A percentile compares a stretch with the other conserved stretches of the same genome.
phyloP scores from a whole-genome alignment of 768 basidiomycete species.

The Termitomyces sp. region DNA sequence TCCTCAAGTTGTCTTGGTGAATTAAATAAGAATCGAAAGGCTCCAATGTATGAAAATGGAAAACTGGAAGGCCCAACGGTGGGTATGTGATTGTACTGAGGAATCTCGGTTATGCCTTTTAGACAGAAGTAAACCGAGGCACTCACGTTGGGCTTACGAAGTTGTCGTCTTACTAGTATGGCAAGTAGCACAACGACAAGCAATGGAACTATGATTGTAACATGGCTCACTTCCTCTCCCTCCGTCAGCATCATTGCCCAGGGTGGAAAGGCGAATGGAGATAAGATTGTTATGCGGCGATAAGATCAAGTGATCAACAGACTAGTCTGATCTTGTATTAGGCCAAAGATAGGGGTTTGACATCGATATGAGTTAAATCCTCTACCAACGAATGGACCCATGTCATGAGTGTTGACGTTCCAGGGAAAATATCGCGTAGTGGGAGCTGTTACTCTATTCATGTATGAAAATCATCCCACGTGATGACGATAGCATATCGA shows the following conservation, averaged over 20 bases:
- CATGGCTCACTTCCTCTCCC: conserved; percentile 7
- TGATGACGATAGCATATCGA: conserved; percentile 6
- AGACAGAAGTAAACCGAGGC: neutral
- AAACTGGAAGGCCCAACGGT: conserved; percentile 13
- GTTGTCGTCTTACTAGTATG: neutral
- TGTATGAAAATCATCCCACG: conserved; percentile 5
- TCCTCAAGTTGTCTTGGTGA: neutral
- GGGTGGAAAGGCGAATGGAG: neutral
- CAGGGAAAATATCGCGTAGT: neutral
- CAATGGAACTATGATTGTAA: neutral
- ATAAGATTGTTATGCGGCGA: neutral
- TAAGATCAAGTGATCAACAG: conserved; percentile 5
- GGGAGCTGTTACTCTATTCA: neutral
- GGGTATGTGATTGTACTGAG: conserved; percentile 22
- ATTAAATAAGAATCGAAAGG: conserved; percentile 13
- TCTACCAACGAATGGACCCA: neutral
- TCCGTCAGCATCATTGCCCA: neutral
- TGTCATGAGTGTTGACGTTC: neutral
- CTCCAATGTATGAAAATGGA: conserved; percentile 18
- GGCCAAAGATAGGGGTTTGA: conserved; percentile 1
- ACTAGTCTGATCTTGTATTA: neutral
- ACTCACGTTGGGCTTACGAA: conserved; percentile 6
- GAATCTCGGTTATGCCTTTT: neutral
- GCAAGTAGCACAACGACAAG: neutral
- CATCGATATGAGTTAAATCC: neutral